Evolutionary conservation across 2,329 filamentous ascomycete species (phyloP), one percentile per base, ranked within the genome.

Genomic region (Colletotrichum sp.): DNA sequence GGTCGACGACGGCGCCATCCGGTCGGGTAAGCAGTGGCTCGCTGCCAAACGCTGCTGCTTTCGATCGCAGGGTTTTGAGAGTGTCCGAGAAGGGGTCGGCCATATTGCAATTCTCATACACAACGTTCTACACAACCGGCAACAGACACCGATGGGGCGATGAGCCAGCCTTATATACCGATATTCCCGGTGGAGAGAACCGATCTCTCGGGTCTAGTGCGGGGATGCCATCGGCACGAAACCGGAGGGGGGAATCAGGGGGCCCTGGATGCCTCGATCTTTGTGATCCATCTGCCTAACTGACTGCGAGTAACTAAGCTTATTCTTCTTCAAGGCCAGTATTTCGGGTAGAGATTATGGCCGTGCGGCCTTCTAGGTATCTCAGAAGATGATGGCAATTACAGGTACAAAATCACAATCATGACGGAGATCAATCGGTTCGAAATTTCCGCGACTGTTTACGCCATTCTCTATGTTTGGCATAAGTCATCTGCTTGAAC

Each of bases 341-440:
- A 58, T 58, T 3, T 28, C 21, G 15, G 9, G 18, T 12, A 0
- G 18, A 48, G 38, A 48, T 6, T n/a, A n/a, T 48, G 9, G 38
- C 9, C 9, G 8, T 6, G 5, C 0, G 9, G 9, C 38, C n/a
- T n/a, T 12, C 0, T n/a, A n/a, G 18, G 18, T n/a, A 2, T 48
- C 38, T 48, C 3, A 12, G 18, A n/a, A 12, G 38, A 43, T 10
- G 18, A 1, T n/a, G 18, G 38, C 18, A 12, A 43, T 6, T 2
- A 3, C 9, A 12, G 9, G 5, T n/a, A 6, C 9, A 43, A 12
- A n/a, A n/a, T 7, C 3, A n/a, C 38, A n/a, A 2, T 4, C 9
- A 12, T 4, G 9, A 7, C 18, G 18, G 38, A 6, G 3, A 10
- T 43, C 4, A 6, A 43, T 43, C 18, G 5, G 5, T 43, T 0